Evolutionary conservation across 208 protist species (phyloP), one percentile per base, ranked within the genome.

Genomic region (Acanthamoeba rhysodes): DNA sequence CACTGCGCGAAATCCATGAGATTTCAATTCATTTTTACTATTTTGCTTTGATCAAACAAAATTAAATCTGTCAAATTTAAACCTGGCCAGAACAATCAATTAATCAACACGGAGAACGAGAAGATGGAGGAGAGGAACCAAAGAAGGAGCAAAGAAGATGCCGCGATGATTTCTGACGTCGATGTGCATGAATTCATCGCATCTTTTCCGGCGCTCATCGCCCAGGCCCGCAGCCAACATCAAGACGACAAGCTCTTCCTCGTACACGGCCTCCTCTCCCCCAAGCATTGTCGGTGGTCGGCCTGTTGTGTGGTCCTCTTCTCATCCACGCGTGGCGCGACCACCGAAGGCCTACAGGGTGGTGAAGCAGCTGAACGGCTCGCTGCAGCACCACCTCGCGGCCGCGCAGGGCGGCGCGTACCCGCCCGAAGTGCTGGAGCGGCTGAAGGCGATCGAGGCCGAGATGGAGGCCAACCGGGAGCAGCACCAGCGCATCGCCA

Each of bases 241-340:
- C 74, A 84, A 45, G 74, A 84, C 24, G 74, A 84, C 74, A 84
- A 84, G 41, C 74, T 84, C 41, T 84, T 84, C 74, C 74, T 84
- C 41, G 74, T 84, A 84, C 74, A 27, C 2, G 16, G 29, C 18
- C 74, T n/a, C 24, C 32, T 27, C 45, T 41, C 9, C 32, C 74
- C 4, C 27, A 34, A 45, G 3, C 16, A 1, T 34, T 12, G 9
- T 27, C 37, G 6, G 16, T 7, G 9, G 16, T 24, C 8, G 0
- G 20, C 10, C 74, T 27, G 22, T 84, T 12, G 8, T 14, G 6
- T 27, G 20, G 22, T 53, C 32, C 29, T 45, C 12, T 7, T 37
- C 34, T 45, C n/a, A n/a, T n/a, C n/a, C n/a, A n/a, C n/a, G n/a
- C n/a, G n/a, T n/a, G n/a, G n/a, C n/a, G n/a, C n/a, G n/a, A n/a